Evolutionary conservation across 2,329 filamentous ascomycete species (phyloP), one percentile per base, ranked within the genome.

Genomic region (Colletotrichum lentis): DNA sequence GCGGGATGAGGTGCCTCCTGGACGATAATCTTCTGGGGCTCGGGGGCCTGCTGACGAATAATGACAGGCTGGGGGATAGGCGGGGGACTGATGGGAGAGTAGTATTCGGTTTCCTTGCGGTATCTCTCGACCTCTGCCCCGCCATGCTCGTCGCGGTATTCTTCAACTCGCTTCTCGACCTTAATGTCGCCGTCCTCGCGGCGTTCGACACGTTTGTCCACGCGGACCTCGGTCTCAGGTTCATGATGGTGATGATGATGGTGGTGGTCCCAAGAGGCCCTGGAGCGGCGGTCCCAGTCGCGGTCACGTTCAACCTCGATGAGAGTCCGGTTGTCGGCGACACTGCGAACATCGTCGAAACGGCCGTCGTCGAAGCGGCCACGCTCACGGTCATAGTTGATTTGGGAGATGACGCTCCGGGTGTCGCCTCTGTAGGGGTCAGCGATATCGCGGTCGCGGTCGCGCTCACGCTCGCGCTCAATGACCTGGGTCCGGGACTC

Each of bases 101-200:
- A 90, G 75, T 88, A 90, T 71, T 90, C 88, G 2, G 86, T 87
- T 74, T 90, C 87, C 75, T 84, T 85, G 73, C 84, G 84, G 73
- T 87, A 88, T 74, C 82, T 83, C 74, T 90, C 87, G 49, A 88
- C 73, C 20, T 89, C 85, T 64, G 80, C 81, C 52, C 81, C 80
- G 24, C 62, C 62, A n/a, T 76, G 72, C 27, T 85, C 83, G 52
- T 84, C 83, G 35, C 81, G 77, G 55, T 81, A 81, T 71, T 86
- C 84, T 62, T 86, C 80, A 18, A 80, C 80, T 60, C 84, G 84
- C 72, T 84, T 84, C 72, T 88, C 85, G 69, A 88, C 77, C 62
- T 84, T 82, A 43, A 88, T 72, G 27, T 88, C 86, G 59, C 83
- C 82, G 31, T 84, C 82, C 43, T 82, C 80, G 20, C 78, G 77